phyloP scores from a whole-genome alignment of 164 flowering plant species.

The Magnolia sinica region DNA sequence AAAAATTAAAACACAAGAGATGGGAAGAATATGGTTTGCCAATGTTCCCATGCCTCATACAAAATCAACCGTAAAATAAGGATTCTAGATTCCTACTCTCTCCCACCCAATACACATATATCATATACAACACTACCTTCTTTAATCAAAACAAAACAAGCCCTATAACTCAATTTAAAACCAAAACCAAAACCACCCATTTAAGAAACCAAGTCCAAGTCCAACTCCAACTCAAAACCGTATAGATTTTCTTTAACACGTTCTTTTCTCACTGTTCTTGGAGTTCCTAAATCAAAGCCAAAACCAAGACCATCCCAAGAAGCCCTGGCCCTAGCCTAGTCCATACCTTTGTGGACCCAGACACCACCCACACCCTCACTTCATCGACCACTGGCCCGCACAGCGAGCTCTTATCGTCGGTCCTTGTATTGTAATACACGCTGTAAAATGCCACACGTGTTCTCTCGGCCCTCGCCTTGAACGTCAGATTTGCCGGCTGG shows the following conservation, averaged over 20 bases:
- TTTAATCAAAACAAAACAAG: not conserved
- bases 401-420: constrained; percentile 80
- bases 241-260: not conserved
- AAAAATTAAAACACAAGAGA: not conserved
- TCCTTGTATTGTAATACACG: constrained; percentile 83
- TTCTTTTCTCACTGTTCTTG: not conserved
- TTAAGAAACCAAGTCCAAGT: not conserved
- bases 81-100: not conserved
- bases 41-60: not conserved
- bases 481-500: constrained; percentile 52
- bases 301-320: constrained; percentile 6
- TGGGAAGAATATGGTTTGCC: constrained; percentile 5
- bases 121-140: not conserved
- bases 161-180: not conserved
- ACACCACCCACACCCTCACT: constrained; percentile 67
- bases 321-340: constrained; percentile 22
- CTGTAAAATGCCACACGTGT: constrained; percentile 90
- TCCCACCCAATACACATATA: not conserved
- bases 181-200: not conserved
- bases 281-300: not conserved
- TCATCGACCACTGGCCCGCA: constrained; percentile 98
- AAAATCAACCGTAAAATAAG: not conserved
- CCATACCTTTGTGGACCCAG: constrained; percentile 33
- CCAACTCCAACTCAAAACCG: not conserved
- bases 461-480: constrained; percentile 92